Base-by-base conservation (phyloP, 805 yeast species). In the Cyberlindnera maritima region DNA sequence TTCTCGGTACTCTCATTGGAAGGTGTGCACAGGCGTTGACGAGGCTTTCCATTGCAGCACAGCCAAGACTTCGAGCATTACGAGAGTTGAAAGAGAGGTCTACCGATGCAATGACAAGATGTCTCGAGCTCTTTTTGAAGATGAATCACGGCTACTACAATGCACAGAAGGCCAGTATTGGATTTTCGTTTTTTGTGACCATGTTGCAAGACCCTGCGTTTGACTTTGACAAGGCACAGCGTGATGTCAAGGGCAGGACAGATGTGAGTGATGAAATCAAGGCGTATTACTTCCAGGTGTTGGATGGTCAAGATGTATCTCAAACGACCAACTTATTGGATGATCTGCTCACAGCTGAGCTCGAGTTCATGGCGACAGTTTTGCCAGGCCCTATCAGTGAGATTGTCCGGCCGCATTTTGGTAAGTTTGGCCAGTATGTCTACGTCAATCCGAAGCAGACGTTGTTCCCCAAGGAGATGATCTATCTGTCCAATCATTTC, bases 141-240 rank as follows among this genome's bases (percentile, higher is more conserved):
- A 11, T 53, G 9, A 53, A 54, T 34, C 3, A 21, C 1, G 52
- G 45, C 2, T 46, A 43, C 29, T 50, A 55, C 39, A 53, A 56
- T 26, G 51, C 57, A 17, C 45, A 57, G 13, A 58, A 53, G 20
- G 18, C 50, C 10, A 50, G 38, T n/a, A 29, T 57, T 32, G 57
- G 52, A 0, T 20, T 41, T 9, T 43, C 48, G n/a, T 32, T 58
- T 33, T 43, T 57, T 21, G 42, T 36, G 4, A 37, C 43, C 6
- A 54, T 49, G 38, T 32, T 58, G 5, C 49, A 43, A 18, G 49
- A 53, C 15, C 56, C 62, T 6, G 25, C 38, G 1, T 56, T 55
- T 44, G 56, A 55, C 37, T 59, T 57, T 35, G 47, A 44, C 15
- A 36, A 39, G 12, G 40, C 53, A 4, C 48, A 53, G 2, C 17